Percentiles rank a stretch among this genome's conserved stretches.
These are phyloP conservation scores for Trichophyton equinum DNA, from an alignment of 2,329 filamentous ascomycete species.

Conservation along the genomic window DNA sequence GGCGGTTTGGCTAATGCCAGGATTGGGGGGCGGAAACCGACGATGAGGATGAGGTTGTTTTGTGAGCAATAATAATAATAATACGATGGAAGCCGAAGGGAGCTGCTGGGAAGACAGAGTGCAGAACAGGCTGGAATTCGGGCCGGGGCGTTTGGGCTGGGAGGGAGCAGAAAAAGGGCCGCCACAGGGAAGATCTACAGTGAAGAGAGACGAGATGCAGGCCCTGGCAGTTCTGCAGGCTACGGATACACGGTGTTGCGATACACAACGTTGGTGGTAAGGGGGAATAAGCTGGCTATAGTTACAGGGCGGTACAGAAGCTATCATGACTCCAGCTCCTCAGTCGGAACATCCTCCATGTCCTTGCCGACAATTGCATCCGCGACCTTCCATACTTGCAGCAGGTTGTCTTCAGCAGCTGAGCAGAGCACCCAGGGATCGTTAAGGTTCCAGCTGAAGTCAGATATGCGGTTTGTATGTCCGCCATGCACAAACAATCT, in stretches of 20 bases:
- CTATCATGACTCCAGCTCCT: slow-evolving; percentile 51
- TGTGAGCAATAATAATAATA: background rate
- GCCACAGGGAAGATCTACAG: background rate
- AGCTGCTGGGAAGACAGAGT: background rate
- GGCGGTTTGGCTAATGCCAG: background rate
- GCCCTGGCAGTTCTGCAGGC: background rate
- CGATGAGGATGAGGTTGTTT: background rate
- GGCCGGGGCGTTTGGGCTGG: background rate
- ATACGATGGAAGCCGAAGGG: background rate
- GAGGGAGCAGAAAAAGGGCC: background rate
- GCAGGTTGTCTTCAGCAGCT: slow-evolving; percentile 88
- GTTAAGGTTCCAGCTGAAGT: slow-evolving; percentile 96
- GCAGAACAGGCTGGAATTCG: background rate
- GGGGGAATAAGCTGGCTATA: background rate
- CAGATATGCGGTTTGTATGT: slow-evolving; percentile 90
- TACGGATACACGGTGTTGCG: background rate
- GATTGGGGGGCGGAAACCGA: background rate
- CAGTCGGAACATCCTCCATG: slow-evolving; percentile 59
- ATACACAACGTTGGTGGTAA: background rate
- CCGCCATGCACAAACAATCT: slow-evolving; percentile 97
- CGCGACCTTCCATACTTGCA: slow-evolving; percentile 87
- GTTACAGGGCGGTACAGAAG: background rate
- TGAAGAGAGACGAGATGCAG: background rate
- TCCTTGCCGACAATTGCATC: slow-evolving; percentile 71
- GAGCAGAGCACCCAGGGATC: slow-evolving; percentile 95